Evolutionary conservation across 495 filamentous ascomycete genomes (phyloP), one percentile per base, ranked within the genome.

Genomic region (Durotheca rogersii): DNA sequence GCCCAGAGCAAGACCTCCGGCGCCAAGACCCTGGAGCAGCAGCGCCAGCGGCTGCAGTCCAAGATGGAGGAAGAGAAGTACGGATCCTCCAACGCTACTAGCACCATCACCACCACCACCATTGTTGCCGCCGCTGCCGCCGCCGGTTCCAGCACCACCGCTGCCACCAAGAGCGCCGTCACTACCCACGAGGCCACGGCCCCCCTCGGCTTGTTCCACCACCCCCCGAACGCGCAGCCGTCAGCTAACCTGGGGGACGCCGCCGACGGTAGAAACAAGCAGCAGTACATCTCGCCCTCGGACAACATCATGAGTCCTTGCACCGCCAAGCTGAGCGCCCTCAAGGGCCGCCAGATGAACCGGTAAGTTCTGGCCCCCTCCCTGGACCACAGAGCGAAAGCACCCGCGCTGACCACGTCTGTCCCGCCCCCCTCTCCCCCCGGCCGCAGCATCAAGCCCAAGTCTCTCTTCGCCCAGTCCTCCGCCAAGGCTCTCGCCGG

Each of bases 301-400:
- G 91, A 96, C 63, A 86, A 82, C 65, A 89, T 96, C 70, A 86
- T 94, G 86, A 90, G 86, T 51, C 91, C 91, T 11, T 91, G 89
- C 69, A 90, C 88, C n/a, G 85, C 87, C 71, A 96, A 96, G 71
- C 70, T 96, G 60, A 85, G 75, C 41, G 84, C 87, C 36, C 81
- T 91, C 65, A 89, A 90, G 74, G 86, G 81, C 65, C 91, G 91
- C 76, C 84, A 85, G 29, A 85, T 87, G 58, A 68, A 70, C 56
- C 87, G 86, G 81, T 85, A 72, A 64, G 80, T 77, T 21, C 6
- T 14, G 2, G 5, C 34, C 7, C 5, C 18, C n/a, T 38, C 39
- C 16, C 7, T 19, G n/a, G n/a, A n/a, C n/a, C n/a, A n/a, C n/a
- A n/a, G n/a, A n/a, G n/a, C n/a, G n/a, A n/a, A n/a, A n/a, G n/a